phyloP scores from a whole-genome alignment of 2,329 filamentous ascomycete genomes.

The Talaromyces sp. region DNA sequence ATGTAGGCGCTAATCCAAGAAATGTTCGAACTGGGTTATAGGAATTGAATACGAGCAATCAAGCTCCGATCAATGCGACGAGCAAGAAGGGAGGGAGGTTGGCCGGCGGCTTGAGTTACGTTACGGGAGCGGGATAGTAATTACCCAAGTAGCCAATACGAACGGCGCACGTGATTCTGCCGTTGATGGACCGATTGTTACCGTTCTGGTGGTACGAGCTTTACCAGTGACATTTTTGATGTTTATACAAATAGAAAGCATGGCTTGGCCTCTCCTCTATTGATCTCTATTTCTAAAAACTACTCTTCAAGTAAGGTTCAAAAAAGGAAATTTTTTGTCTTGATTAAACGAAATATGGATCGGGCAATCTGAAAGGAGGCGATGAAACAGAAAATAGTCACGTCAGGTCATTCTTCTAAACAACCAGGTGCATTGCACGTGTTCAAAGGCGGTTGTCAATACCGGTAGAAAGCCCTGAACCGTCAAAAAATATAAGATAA shows the following conservation, averaged over 20 bases:
- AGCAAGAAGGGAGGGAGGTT: slow-evolving; percentile 1
- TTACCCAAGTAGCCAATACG: background rate
- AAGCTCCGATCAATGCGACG: slow-evolving; percentile 11
- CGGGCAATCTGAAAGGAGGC: background rate
- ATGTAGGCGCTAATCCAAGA: background rate
- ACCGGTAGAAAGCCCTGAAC: background rate
- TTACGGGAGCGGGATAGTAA: background rate
- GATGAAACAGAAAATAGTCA: background rate
- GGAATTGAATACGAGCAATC: slow-evolving; percentile 5
- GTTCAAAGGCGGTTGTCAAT: background rate
- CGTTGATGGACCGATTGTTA: background rate
- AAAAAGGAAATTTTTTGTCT: background rate
- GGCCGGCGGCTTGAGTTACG: background rate
- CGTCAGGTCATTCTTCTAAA: background rate
- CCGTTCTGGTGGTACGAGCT: background rate
- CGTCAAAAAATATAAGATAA: slow-evolving; percentile 11
- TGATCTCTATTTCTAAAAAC: background rate
- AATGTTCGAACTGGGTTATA: background rate
- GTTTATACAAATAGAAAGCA: background rate
- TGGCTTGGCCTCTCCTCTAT: background rate
- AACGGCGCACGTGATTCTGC: background rate
- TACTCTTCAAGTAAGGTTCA: background rate
- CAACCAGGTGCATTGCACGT: background rate
- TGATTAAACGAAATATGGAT: slow-evolving; percentile 3
- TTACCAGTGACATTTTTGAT: background rate